These are phyloP conservation scores for Chalciporus chontae DNA, from an alignment of 768 basidiomycete genomes.

Conservation along the genomic window DNA sequence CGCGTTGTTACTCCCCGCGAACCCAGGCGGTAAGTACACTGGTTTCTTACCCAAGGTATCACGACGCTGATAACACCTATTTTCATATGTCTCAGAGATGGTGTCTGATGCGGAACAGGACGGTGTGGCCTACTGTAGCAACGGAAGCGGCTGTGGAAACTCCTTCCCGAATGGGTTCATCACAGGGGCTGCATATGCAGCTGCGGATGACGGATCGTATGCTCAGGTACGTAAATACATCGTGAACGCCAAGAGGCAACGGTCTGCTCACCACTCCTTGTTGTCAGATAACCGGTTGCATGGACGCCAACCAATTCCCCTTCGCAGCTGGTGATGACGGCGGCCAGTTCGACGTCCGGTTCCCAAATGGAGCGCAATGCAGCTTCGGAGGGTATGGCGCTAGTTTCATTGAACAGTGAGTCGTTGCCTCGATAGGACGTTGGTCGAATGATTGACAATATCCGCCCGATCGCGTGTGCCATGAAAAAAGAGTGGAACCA, in stretches of 20 bases:
- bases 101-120: conserved; percentile 39
- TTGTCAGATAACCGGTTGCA: conserved; percentile 38
- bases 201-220: conserved; percentile 36
- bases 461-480: neutral
- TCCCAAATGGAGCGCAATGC: conserved; percentile 52
- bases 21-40: conserved; percentile 29
- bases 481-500: conserved; percentile 44
- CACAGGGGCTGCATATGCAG: conserved; percentile 32
- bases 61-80: neutral
- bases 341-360: conserved; percentile 49
- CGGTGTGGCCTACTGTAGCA: conserved; percentile 36
- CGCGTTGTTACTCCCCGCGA: conserved; percentile 33
- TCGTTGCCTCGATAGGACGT: neutral
- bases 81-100: conserved; percentile 26
- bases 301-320: conserved; percentile 29
- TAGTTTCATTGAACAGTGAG: conserved; percentile 51
- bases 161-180: conserved; percentile 36
- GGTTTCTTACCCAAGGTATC: neutral
- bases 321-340: conserved; percentile 38
- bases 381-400: conserved; percentile 48
- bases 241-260: neutral
- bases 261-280: neutral
- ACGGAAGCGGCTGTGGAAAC: conserved; percentile 26
- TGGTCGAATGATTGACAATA: neutral
- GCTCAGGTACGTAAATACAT: conserved; percentile 30